These are phyloP conservation scores for Aspergillus quadrilineatus DNA, from an alignment of 2,329 filamentous ascomycete genomes.

Conservation along the genomic window DNA sequence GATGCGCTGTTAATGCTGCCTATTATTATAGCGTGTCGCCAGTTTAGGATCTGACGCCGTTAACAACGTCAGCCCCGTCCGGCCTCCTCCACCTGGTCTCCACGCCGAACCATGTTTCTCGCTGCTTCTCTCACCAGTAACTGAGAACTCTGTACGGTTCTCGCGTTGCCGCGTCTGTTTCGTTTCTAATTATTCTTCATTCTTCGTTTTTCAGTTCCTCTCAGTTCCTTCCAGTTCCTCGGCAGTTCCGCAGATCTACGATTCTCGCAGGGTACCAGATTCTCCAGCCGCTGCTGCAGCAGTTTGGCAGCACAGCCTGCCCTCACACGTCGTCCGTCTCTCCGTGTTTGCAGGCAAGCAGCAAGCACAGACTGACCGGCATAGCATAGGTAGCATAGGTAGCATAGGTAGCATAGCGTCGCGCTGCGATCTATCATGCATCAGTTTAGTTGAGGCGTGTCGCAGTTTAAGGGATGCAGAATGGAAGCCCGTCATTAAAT, in stretches of 20 bases:
- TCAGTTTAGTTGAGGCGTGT: constrained; percentile 5
- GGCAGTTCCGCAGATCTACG: background rate
- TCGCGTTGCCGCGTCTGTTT: constrained; percentile 7
- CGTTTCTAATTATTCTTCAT: constrained; percentile 2
- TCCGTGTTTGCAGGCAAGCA: background rate
- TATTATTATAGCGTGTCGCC: constrained; percentile 3
- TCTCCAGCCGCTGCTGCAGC: background rate
- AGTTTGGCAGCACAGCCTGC: background rate
- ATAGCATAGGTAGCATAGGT: background rate
- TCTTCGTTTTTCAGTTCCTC: background rate
- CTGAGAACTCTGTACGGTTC: background rate
- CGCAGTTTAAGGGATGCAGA: constrained; percentile 11
- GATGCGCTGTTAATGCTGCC: constrained; percentile 8
- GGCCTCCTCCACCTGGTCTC: constrained; percentile 18
- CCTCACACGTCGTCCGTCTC: background rate
- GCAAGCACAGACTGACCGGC: background rate
- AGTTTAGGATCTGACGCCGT: constrained; percentile 21
- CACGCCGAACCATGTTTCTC: constrained; percentile 25
- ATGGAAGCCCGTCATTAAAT: constrained; percentile 7
- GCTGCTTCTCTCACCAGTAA: background rate
- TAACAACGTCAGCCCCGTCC: constrained; percentile 15
- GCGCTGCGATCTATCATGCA: constrained; percentile 14
- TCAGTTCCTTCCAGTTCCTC: background rate
- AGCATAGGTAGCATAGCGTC: background rate
- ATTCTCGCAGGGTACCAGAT: background rate